A percentile compares a stretch with the other conserved stretches of the same genome.
Conservation (phyloP, 2,329 filamentous ascomycete species). For the Sporothrix sp. region DNA sequence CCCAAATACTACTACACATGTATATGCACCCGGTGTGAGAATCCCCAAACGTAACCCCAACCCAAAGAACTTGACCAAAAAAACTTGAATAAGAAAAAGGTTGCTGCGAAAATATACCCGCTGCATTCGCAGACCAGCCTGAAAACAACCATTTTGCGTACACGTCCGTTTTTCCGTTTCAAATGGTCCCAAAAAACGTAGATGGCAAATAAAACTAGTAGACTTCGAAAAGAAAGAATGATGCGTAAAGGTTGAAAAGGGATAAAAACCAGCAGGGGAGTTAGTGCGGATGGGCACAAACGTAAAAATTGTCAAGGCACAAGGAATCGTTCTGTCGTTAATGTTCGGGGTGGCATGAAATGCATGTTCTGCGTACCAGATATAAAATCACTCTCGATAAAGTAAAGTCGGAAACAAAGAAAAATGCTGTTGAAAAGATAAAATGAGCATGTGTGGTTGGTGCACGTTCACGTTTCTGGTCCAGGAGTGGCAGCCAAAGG, state of each 20-base stretch:
- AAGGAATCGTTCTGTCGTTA: conserved; percentile 10
- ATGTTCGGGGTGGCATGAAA: conserved; percentile 1
- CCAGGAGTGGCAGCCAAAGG: too few species aligned
- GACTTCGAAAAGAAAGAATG: not conserved
- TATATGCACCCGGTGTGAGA: not conserved
- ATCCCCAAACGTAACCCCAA: too few species aligned
- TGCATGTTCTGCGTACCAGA: conserved; percentile 7
- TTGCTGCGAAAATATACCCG: not conserved
- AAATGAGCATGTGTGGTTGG: not conserved
- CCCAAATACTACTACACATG: not conserved
- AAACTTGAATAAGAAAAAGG: too few species aligned
- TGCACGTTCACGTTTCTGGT: too few species aligned
- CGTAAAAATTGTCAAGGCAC: not conserved
- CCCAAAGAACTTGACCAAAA: too few species aligned
- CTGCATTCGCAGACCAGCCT: not conserved
- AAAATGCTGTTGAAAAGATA: not conserved
- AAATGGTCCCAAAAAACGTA: conserved; percentile 3
- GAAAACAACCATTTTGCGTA: not conserved
- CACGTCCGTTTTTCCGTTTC: not conserved
- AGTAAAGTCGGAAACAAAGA: not conserved
- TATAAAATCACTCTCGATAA: conserved; percentile 5
- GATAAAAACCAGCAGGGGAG: not conserved
- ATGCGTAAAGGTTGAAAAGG: not conserved
- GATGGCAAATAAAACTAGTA: not conserved
- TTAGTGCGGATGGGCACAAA: not conserved